phyloP scores from a whole-genome alignment of 2,329 filamentous ascomycete species.

The Colletotrichum destructivum region DNA sequence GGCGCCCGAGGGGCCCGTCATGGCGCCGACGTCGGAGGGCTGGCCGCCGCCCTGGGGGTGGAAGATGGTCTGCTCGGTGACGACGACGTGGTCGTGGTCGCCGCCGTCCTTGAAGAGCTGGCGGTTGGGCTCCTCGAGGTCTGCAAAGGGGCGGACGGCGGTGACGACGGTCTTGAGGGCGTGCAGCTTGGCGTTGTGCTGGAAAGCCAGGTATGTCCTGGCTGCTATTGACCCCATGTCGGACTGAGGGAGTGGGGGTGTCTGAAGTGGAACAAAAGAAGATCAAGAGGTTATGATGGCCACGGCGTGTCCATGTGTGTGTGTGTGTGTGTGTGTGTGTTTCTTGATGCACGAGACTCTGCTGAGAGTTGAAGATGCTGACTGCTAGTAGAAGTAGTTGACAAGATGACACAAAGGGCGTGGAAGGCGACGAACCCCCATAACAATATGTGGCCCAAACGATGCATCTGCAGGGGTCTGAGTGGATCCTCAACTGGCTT shows the following conservation, averaged over 20 bases:
- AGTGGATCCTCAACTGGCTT: background rate
- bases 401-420: slow-evolving; percentile 24
- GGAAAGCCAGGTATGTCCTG: slow-evolving; percentile 61
- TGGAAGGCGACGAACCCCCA: background rate
- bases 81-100: slow-evolving; percentile 69
- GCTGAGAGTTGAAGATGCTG: no score
- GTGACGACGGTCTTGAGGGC: slow-evolving; percentile 60
- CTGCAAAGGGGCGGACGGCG: slow-evolving; percentile 63
- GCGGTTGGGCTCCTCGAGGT: slow-evolving; percentile 66
- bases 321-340: no score
- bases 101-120: slow-evolving; percentile 71
- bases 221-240: slow-evolving; percentile 4
- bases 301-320: background rate
- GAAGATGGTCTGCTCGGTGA: slow-evolving; percentile 79
- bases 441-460: slow-evolving; percentile 18
- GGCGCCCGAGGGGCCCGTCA: slow-evolving; percentile 54
- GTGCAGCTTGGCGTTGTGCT: slow-evolving; percentile 60
- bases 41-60: slow-evolving; percentile 83
- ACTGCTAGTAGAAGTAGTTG: no score
- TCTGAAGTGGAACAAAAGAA: no score
- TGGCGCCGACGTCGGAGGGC: slow-evolving; percentile 76
- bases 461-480: background rate
- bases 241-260: background rate
- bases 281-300: background rate
- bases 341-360: no score